Evolutionary conservation across 2,329 filamentous ascomycete species (phyloP).

Genomic region (Botryosphaeria dothidea): DNA sequence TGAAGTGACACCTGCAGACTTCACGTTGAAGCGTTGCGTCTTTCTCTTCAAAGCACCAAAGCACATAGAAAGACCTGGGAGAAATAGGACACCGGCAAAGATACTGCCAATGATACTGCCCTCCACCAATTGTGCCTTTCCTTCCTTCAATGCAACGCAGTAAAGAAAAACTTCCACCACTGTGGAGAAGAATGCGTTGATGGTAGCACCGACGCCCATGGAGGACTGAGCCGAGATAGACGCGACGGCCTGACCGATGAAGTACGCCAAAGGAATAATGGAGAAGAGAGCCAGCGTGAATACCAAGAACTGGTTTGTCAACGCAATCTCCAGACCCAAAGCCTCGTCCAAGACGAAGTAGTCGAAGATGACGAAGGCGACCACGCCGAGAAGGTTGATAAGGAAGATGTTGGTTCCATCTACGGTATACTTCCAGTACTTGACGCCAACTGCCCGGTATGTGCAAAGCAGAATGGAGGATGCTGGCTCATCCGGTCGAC

Average conservation of each 20-base stretch:
- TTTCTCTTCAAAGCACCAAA: conserved; percentile 97
- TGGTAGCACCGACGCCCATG: conserved; percentile 94
- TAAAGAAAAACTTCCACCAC: conserved; percentile 97
- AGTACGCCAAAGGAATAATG: conserved; percentile 95
- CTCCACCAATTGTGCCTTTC: conserved; percentile 90
- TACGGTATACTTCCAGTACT: conserved; percentile 99
- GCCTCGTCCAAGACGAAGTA: conserved; percentile 75
- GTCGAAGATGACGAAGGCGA: conserved; percentile 93
- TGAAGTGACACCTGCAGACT: conserved; percentile 92
- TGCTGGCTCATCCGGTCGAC: conserved; percentile 69
- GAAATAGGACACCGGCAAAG: conserved; percentile 91
- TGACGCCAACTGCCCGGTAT: conserved; percentile 88
- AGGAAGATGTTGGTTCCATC: conserved; percentile 99
- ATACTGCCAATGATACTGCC: conserved; percentile 98
- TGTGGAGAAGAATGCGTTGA: conserved; percentile 98
- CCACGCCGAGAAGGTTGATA: conserved; percentile 92
- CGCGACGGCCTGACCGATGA: conserved; percentile 96
- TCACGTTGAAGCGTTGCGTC: conserved; percentile 96
- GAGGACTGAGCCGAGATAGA: conserved; percentile 98
- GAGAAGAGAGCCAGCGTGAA: conserved; percentile 84
- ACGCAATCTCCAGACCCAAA: conserved; percentile 67
- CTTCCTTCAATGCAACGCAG: conserved; percentile 88
- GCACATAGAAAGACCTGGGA: conserved; percentile 96
- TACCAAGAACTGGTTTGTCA: conserved; percentile 83
- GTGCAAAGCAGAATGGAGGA: conserved; percentile 93